phyloP scores from a whole-genome alignment of 805 yeast genomes.

The Lipomyces spencermartinsiae region DNA sequence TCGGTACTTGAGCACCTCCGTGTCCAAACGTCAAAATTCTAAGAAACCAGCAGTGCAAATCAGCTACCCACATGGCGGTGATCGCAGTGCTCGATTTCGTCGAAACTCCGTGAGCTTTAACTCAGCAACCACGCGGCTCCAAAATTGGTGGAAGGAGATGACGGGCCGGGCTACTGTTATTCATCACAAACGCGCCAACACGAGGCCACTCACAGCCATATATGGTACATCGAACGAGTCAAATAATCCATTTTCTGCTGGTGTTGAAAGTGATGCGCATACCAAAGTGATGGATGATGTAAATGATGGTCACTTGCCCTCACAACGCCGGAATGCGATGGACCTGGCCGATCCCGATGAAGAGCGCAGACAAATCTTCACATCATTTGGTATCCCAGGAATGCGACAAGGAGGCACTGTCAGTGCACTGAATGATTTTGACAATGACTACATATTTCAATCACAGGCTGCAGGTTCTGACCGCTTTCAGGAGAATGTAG shows the following conservation, averaged over 20 bases:
- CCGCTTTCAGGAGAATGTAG: background rate
- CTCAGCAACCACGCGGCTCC: background rate
- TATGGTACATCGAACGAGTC: background rate
- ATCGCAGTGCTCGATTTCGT: background rate
- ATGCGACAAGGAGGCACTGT: background rate
- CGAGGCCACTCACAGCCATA: background rate
- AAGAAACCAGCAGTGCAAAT: background rate
- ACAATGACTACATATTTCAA: background rate
- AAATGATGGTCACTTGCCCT: background rate
- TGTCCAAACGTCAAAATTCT: background rate
- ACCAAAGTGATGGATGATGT: background rate
- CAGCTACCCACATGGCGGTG: background rate
- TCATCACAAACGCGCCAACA: background rate
- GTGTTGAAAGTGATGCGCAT: background rate
- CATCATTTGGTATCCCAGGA: background rate
- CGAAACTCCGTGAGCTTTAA: background rate
- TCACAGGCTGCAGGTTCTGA: background rate
- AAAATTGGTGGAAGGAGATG: background rate
- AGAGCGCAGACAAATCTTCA: conserved; percentile 3
- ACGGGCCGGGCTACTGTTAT: background rate
- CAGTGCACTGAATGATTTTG: background rate
- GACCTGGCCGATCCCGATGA: conserved; percentile 1
- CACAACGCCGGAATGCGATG: background rate
- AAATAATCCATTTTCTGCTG: background rate
- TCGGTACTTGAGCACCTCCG: background rate